Base-by-base conservation (phyloP, 805 yeast genomes). In the Zygosaccharomyces bailii region DNA sequence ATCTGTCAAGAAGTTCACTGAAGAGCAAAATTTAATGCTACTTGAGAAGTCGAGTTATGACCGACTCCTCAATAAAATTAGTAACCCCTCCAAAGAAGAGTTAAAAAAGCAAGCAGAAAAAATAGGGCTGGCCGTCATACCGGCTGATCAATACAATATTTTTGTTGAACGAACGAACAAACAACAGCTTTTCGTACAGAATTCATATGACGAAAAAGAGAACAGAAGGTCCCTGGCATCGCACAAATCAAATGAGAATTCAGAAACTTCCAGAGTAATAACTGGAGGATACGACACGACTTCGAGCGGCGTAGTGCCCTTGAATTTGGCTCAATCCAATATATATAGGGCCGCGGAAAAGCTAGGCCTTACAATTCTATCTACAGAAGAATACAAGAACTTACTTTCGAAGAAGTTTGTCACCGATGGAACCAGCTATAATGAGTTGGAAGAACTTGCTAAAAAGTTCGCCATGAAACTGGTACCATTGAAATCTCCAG, bases 301-400 rank as follows among this genome's bases (percentile, higher is more conserved):
- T 13, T 40, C 56, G 14, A 66, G 60, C 14, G 59, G 57, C 34
- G 67, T 63, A 46, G 57, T 60, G 40, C 57, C 58, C 17, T 57
- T 56, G 24, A 45, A 54, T 11, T 44, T 63, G n/a, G 66, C 67
- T 2, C 65, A 61, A 38, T 50, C 65, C 1, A 67, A 65, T 35
- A 50, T 68, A 4, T 62, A 63, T 42, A 54, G 60, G 29, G 61
- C 58, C 14, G 66, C 81, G 3, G 70, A 67, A 54, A 59, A 59
- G 11, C 71, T 72, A 51, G 70, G 71, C 6, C 55, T 76, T 39
- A 65, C 72, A 2, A 71, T 76, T 1, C 49, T 76, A 34, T 69
- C 79, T 1, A 50, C 60, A 4, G 76, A 71, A 0, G 79, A 75
- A 44, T 75, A 72, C 50, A 62, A 59, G 37, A 43, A 55, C 1